phyloP scores from a whole-genome alignment of 139 green algal species.

The Chlamydomonas sp. region DNA sequence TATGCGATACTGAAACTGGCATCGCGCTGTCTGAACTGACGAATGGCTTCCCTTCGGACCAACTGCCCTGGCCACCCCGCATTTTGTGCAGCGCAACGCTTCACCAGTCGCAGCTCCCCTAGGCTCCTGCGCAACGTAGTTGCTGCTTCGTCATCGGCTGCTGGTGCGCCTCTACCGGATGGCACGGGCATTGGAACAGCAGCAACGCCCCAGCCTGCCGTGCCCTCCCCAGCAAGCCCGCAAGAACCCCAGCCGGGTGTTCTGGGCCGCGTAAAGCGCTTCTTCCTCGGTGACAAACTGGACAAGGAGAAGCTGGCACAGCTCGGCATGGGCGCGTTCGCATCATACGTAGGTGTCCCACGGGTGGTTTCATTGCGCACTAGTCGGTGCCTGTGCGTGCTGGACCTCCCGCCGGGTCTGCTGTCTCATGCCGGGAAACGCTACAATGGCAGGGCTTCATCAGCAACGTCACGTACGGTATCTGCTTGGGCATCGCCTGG shows the following conservation, averaged over 20 bases:
- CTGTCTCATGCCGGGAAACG: background rate
- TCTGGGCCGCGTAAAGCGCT: constrained; percentile 43
- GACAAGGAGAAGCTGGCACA: constrained; percentile 53
- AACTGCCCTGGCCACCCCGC: too few relatives aligned
- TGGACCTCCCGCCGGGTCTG: background rate
- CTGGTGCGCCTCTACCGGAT: too few relatives aligned
- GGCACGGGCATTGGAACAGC: background rate
- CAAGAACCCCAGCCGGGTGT: background rate
- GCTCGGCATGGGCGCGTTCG: constrained; percentile 57
- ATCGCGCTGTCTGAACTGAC: too few relatives aligned
- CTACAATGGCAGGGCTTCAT: constrained; percentile 33
- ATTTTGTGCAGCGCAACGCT: too few relatives aligned
- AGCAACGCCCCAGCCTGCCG: background rate
- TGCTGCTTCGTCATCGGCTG: too few relatives aligned
- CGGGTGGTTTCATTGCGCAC: too few relatives aligned
- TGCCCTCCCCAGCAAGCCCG: background rate
- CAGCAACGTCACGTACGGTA: constrained; percentile 63
- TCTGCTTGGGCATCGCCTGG: constrained; percentile 58
- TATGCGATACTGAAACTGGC: too few relatives aligned
- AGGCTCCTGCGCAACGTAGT: too few relatives aligned
- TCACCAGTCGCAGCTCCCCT: too few relatives aligned
- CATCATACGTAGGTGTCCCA: constrained; percentile 49
- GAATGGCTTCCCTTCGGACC: too few relatives aligned
- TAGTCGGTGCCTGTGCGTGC: too few relatives aligned
- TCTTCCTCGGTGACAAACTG: constrained; percentile 58